phyloP scores from a whole-genome alignment of 257 asterid species.

The Nicotiana otophora region DNA sequence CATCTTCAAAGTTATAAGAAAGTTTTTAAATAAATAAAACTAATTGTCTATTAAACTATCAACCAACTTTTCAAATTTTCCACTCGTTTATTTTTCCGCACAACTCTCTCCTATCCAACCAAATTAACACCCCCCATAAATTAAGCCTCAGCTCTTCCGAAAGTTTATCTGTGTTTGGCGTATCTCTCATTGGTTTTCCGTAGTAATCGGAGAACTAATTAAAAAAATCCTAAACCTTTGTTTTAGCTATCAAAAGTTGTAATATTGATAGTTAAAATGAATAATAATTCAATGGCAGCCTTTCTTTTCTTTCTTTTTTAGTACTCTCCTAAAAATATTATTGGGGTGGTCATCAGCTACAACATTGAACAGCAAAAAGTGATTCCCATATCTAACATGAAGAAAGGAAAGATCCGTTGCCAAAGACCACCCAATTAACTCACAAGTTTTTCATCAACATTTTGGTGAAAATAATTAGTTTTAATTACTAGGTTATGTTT shows the following conservation, averaged over 20 bases:
- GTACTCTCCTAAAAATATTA: not conserved
- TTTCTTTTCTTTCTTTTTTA: not conserved
- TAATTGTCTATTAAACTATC: not conserved
- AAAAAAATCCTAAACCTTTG: not conserved
- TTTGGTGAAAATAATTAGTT: not conserved
- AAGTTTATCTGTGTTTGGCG: not conserved
- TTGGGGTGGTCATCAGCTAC: not conserved
- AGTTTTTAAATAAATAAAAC: no score
- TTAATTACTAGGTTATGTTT: not conserved
- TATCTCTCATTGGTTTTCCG: not conserved
- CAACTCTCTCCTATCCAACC: not conserved
- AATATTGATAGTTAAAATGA: not conserved
- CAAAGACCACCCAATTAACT: conserved; percentile 1
- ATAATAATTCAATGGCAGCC: not conserved
- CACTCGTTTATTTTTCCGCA: not conserved
- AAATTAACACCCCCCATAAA: not conserved
- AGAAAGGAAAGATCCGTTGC: not conserved
- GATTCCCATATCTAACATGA: not conserved
- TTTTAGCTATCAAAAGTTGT: not conserved
- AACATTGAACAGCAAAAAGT: not conserved
- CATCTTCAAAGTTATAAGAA: no score
- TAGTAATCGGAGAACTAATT: not conserved
- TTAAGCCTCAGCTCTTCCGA: not conserved
- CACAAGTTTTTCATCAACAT: not conserved
- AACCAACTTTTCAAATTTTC: not conserved